Percentiles rank a stretch among this genome's conserved stretches.
These are phyloP conservation scores for Spathaspora jeffriesii DNA, from an alignment of 1,139 yeast genomes.

Conservation along the genomic window DNA sequence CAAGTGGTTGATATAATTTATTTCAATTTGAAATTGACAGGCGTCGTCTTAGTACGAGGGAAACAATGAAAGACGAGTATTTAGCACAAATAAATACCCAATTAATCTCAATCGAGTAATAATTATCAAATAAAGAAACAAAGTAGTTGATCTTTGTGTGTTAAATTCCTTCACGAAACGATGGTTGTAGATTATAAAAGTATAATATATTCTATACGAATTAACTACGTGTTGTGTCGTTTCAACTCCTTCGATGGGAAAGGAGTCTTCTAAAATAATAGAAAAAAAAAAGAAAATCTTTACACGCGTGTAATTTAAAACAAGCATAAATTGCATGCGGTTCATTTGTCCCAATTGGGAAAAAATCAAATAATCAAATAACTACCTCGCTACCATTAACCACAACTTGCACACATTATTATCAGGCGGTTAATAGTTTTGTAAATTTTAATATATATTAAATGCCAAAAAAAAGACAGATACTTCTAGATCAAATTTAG, in stretches of 20 bases:
- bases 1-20: not conserved
- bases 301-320: not conserved
- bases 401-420: too few relatives aligned
- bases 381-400: not conserved
- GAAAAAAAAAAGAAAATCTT: not conserved
- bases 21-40: not conserved
- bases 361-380: not conserved
- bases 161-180: not conserved
- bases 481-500: not conserved
- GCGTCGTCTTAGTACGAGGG: not conserved
- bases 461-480: too few relatives aligned
- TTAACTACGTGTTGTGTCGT: not conserved
- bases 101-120: conserved; percentile 1
- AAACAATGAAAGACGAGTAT: conserved; percentile 1
- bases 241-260: conserved; percentile 1
- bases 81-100: not conserved
- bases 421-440: too few relatives aligned
- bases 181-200: not conserved
- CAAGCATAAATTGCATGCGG: not conserved
- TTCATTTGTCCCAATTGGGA: conserved; percentile 6
- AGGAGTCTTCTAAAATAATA: not conserved
- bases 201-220: not conserved
- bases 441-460: too few relatives aligned
- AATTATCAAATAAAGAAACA: not conserved
- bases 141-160: not conserved